Conservation (phyloP, 23 red algal species). For the Cyanidioschyzon merolae region DNA sequence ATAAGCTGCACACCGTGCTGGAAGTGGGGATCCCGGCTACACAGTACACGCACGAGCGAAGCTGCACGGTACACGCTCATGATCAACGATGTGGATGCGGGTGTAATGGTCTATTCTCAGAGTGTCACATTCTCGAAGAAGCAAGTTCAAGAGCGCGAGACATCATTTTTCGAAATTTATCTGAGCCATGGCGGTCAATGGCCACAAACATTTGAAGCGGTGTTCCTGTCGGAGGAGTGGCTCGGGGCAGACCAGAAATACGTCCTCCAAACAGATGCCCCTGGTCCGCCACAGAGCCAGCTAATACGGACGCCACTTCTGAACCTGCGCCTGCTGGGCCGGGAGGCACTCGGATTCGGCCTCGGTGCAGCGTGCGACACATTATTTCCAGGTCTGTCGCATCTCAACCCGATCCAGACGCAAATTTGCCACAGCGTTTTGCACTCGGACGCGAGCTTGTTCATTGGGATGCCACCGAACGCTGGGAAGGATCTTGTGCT, state of each 20-base stretch:
- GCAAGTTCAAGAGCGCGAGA: conserved; percentile 18
- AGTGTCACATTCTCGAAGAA: conserved; percentile 37
- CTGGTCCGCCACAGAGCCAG: conserved; percentile 8
- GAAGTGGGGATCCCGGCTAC: conserved; percentile 46
- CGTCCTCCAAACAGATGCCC: conserved; percentile 18
- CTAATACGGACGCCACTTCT: conserved; percentile 16
- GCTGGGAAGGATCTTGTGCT: conserved; percentile 33
- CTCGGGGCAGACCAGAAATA: conserved; percentile 43
- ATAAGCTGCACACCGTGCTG: conserved; percentile 41
- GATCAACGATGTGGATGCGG: conserved; percentile 65
- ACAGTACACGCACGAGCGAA: neutral
- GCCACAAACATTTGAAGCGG: neutral
- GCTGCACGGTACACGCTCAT: conserved; percentile 33
- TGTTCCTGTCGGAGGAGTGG: conserved; percentile 42
- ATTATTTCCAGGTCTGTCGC: conserved; percentile 18
- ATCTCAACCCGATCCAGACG: conserved; percentile 66
- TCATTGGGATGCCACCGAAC: conserved; percentile 52
- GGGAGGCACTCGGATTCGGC: neutral
- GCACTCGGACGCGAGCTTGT: conserved; percentile 53
- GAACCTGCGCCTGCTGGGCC: conserved; percentile 30
- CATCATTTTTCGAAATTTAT: neutral
- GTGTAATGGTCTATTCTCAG: conserved; percentile 55
- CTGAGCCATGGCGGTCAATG: neutral
- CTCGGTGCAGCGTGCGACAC: conserved; percentile 12
- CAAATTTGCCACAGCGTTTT: conserved; percentile 65